Percentiles rank a stretch among this genome's conserved stretches.
Evolutionary conservation across 345 rosid species (phyloP).

Genomic region (Pugionium dolabratum): DNA sequence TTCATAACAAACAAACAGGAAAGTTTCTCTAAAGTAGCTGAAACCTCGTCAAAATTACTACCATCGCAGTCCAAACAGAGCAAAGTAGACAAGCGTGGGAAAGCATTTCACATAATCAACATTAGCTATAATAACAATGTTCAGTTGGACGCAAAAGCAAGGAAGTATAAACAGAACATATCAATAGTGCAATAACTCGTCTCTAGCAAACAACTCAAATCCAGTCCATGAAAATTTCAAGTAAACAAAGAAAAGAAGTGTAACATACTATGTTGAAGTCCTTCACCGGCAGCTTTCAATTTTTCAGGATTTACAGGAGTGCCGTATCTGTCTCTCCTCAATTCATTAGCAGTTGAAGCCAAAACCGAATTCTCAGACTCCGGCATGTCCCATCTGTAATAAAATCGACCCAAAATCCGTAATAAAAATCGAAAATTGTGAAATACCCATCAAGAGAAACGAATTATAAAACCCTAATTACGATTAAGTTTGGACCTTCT

Average conservation of each 20-base stretch:
- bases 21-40: conserved; percentile 4
- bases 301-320: conserved; percentile 61
- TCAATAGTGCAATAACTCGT: not conserved
- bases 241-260: conserved; percentile 3
- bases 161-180: not conserved
- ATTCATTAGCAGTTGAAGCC: conserved; percentile 84
- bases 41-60: not conserved
- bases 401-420: not conserved
- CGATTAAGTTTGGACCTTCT: conserved; percentile 54
- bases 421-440: not conserved
- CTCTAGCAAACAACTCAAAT: conserved; percentile 12
- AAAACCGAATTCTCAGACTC: conserved; percentile 43
- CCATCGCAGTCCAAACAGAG: not conserved
- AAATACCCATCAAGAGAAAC: conserved; percentile 14
- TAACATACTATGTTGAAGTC: conserved; percentile 61
- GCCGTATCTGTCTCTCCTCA: conserved; percentile 58
- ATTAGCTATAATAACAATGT: not conserved
- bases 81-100: not conserved
- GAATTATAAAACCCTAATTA: conserved; percentile 12
- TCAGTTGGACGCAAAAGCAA: not conserved
- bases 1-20: not conserved
- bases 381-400: conserved; percentile 77
- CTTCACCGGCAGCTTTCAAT: conserved; percentile 89
- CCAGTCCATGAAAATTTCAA: not conserved
- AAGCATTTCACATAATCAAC: conserved; percentile 6